These are phyloP conservation scores for Dioszegia crocea DNA, from an alignment of 768 basidiomycete species.

Conservation along the genomic window DNA sequence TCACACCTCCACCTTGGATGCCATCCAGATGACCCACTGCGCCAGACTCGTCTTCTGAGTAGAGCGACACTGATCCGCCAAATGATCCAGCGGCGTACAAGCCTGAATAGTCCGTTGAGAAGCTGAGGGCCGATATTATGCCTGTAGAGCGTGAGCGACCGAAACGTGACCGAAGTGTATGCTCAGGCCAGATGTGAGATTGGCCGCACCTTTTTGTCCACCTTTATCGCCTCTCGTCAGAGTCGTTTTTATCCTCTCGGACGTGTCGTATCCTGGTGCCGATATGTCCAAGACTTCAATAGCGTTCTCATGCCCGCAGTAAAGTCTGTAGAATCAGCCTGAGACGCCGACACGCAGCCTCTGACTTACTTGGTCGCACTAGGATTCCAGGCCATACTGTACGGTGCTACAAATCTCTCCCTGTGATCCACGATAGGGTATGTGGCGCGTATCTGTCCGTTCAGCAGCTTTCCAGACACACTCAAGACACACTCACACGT, in stretches of 20 bases:
- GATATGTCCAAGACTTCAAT: conserved; percentile 79
- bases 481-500: conserved; percentile 53
- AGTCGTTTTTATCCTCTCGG: conserved; percentile 65
- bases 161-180: too few relatives aligned
- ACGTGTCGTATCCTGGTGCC: conserved; percentile 61
- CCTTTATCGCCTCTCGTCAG: conserved; percentile 73
- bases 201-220: conserved; percentile 71
- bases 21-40: conserved; percentile 65
- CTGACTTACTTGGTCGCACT: conserved; percentile 61
- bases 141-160: conserved; percentile 54
- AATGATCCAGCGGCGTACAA: conserved; percentile 78
- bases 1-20: conserved; percentile 48
- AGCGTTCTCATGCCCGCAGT: conserved; percentile 80
- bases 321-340: conserved; percentile 56
- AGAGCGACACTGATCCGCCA: conserved; percentile 48
- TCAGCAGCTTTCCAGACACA: conserved; percentile 5
- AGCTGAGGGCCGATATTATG: conserved; percentile 78
- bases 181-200: too few relatives aligned
- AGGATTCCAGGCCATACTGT: conserved; percentile 72
- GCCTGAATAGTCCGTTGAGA: conserved; percentile 62
- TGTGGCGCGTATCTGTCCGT: conserved; percentile 72
- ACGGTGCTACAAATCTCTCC: conserved; percentile 85
- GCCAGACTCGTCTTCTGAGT: conserved; percentile 57
- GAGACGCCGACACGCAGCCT: too few relatives aligned
- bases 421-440: conserved; percentile 89